Conservation (phyloP, 176 grass and related monocot genomes). For the Bothriochloa decipiens region DNA sequence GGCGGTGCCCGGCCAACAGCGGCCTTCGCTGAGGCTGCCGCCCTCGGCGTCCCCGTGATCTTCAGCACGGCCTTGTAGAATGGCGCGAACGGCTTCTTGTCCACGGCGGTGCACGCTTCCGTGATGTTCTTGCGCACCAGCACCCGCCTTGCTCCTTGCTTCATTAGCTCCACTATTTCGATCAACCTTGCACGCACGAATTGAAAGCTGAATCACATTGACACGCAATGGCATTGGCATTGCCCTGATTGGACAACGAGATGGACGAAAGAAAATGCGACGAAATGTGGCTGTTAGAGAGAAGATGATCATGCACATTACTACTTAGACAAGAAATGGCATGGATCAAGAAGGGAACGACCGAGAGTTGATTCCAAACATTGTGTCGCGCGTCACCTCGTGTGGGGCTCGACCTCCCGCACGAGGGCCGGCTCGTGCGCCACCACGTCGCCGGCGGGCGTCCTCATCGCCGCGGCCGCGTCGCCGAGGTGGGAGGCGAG, state of each 20-base stretch:
- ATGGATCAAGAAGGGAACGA: neutral
- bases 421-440: constrained; percentile 42
- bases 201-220: neutral
- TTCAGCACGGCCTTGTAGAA: constrained; percentile 51
- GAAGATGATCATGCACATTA: neutral
- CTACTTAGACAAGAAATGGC: neutral
- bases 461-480: constrained; percentile 26
- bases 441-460: constrained; percentile 62
- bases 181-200: constrained; percentile 49
- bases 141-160: constrained; percentile 51
- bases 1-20: neutral
- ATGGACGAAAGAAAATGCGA: neutral
- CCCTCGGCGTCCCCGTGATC: constrained; percentile 38
- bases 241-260: neutral
- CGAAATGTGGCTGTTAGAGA: neutral
- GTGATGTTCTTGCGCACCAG: constrained; percentile 55
- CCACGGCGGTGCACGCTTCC: constrained; percentile 31
- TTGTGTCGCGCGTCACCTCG: constrained; percentile 31
- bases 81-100: constrained; percentile 54
- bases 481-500: constrained; percentile 28
- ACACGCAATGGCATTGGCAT: neutral
- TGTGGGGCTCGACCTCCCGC: constrained; percentile 57
- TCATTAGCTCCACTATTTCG: constrained; percentile 68
- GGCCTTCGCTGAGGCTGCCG: neutral
- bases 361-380: neutral